Base-by-base conservation (phyloP, 306 rosid species). In the Hippophae gyantsensis region DNA sequence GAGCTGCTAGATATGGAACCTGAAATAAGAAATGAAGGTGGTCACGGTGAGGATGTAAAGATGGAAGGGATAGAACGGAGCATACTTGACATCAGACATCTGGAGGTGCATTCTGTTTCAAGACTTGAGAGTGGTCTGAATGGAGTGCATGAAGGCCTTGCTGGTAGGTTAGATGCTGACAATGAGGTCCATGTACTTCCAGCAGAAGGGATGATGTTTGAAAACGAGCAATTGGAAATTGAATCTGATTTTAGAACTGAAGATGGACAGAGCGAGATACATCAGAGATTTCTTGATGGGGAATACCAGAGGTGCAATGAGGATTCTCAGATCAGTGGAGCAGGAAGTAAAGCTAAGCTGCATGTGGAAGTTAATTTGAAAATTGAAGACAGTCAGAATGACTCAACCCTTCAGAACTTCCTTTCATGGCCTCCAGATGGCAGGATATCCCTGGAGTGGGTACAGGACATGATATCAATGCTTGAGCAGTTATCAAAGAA, bases 341-440 rank as follows among this genome's bases (percentile, higher is more conserved):
- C 14, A 18, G 77, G 64, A 48, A 61, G 58, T 55, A 63, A 70
- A 54, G 71, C 69, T 67, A 81, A 69, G 45, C 60, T 67, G 49
- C 61, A 68, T 7, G 59, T 68, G 58, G 82, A 72, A 23, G 72
- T 68, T 50, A 80, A 77, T 62, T 67, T 72, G 51, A 64, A 67
- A 58, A 70, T 61, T 58, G 78, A 74, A 58, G 78, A 81, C 57
- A 75, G 72, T 58, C 64, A 79, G 45, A 74, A 67, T 61, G 83
- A 76, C 27, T 69, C 84, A 18, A 71, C 78, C 61, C 58, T 76
- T 75, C 75, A 43, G 57, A 74, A 69, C 49, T 54, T 72, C 72
- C 62, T 87, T 64, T 25, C 60, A 55, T 87, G 96, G 96, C 97
- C 96, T 61, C 69, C 64, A 6, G 79, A 78, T 74, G 89, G 77